These are phyloP conservation scores for Actinomucor elegans DNA, from an alignment of 371 early-diverging fungal species.

Conservation along the genomic window DNA sequence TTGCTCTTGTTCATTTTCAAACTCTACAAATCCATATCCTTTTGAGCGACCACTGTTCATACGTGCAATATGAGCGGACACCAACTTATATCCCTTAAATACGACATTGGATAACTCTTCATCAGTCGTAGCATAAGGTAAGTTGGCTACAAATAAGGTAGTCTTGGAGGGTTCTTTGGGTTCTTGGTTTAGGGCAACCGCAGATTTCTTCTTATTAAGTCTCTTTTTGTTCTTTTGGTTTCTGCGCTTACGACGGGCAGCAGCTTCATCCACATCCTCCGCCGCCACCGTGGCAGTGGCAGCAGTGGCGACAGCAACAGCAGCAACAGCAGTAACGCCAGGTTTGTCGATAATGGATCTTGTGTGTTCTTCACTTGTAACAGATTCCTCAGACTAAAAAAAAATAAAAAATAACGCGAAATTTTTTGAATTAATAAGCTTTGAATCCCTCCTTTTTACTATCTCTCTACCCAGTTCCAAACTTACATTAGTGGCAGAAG, in stretches of 20 bases:
- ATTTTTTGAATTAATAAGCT: too few species aligned
- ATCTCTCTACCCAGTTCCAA: too few species aligned
- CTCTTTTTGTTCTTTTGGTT: constrained; percentile 11
- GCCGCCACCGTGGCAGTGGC: background rate
- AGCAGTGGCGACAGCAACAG: background rate
- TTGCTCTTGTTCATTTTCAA: constrained; percentile 79
- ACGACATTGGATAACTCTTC: constrained; percentile 65
- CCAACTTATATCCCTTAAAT: constrained; percentile 78
- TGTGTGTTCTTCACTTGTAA: too few species aligned
- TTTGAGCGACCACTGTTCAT: constrained; percentile 68
- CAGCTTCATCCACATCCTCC: background rate
- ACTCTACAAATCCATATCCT: constrained; percentile 93
- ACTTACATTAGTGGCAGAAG: background rate
- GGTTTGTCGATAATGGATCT: too few species aligned
- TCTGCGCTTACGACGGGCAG: constrained; percentile 7
- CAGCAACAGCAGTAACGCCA: background rate
- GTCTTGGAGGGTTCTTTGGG: constrained; percentile 75
- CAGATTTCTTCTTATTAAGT: constrained; percentile 8
- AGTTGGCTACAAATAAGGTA: constrained; percentile 88
- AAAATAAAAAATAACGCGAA: too few species aligned
- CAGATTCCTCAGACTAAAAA: too few species aligned
- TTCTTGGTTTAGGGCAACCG: background rate
- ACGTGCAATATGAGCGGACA: constrained; percentile 73
- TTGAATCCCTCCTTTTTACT: too few species aligned
- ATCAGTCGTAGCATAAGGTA: constrained; percentile 84